Percentiles rank a stretch among this genome's conserved stretches.
These are phyloP conservation scores for Stereum hirsutum DNA, from an alignment of 1,284 basidiomycete species.

Conservation along the genomic window DNA sequence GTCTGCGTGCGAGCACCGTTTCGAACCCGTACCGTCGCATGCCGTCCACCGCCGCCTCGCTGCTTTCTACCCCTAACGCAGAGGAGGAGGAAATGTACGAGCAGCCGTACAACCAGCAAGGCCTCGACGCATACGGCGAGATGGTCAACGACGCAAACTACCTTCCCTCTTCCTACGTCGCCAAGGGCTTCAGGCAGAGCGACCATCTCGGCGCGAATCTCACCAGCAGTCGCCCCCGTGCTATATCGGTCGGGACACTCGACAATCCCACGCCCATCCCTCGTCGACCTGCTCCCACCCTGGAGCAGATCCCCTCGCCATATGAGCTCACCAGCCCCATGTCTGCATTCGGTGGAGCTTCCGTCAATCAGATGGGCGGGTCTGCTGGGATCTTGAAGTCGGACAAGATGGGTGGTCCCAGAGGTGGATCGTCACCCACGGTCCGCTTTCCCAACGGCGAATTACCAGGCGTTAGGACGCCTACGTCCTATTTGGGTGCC, in stretches of 20 bases:
- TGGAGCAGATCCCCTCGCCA: slow-evolving; percentile 24
- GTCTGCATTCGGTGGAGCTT: slow-evolving; percentile 9
- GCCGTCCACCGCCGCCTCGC: slow-evolving; percentile 42
- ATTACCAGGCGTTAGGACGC: slow-evolving; percentile 41
- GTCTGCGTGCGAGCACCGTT: slow-evolving; percentile 83
- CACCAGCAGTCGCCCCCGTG: slow-evolving; percentile 59
- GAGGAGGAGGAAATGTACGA: slow-evolving; percentile 62
- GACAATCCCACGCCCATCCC: slow-evolving; percentile 67
- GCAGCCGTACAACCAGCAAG: slow-evolving; percentile 42
- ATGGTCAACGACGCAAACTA: slow-evolving; percentile 39
- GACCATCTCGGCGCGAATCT: slow-evolving; percentile 48
- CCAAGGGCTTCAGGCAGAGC: slow-evolving; percentile 64
- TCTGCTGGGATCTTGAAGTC: slow-evolving; percentile 15
- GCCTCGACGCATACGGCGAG: slow-evolving; percentile 40
- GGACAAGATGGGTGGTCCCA: slow-evolving; percentile 38
- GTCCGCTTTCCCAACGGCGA: slow-evolving; percentile 66
- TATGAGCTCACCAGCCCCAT: slow-evolving; percentile 31
- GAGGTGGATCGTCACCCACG: slow-evolving; percentile 42
- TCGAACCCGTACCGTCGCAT: slow-evolving; percentile 74
- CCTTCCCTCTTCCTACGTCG: slow-evolving; percentile 47
- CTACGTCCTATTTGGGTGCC: slow-evolving; percentile 43
- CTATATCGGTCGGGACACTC: slow-evolving; percentile 87
- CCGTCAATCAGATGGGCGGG: slow-evolving; percentile 6
- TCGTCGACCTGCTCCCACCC: slow-evolving; percentile 53
- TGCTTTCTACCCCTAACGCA: slow-evolving; percentile 50